Conservation (phyloP, 441 rosid genomes). For the Rhodomyrtus psidioides region DNA sequence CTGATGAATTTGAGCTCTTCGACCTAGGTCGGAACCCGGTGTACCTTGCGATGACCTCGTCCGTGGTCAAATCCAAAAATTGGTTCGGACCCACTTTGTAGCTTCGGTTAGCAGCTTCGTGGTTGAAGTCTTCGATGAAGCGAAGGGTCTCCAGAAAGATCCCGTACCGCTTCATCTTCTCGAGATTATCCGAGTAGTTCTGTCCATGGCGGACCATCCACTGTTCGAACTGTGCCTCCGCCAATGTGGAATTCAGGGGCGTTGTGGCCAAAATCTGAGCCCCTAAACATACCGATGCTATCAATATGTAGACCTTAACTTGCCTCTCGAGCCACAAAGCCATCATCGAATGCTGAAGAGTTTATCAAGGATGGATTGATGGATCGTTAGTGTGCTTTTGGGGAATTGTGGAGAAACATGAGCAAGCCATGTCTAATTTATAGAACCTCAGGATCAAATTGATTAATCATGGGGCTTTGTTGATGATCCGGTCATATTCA, state of each 20-base stretch:
- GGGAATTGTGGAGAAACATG: neutral
- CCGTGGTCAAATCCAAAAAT: slow-evolving; percentile 22
- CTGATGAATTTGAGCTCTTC: neutral
- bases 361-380: neutral
- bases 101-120: neutral
- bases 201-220: slow-evolving; percentile 36
- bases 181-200: slow-evolving; percentile 16
- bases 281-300: neutral
- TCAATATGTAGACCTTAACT: neutral
- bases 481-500: neutral
- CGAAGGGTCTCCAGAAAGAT: slow-evolving; percentile 26
- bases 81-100: slow-evolving; percentile 27
- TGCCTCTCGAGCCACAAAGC: neutral
- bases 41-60: slow-evolving; percentile 20
- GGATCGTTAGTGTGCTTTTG: neutral
- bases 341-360: neutral
- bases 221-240: neutral
- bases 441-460: neutral
- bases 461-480: neutral
- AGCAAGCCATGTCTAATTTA: neutral
- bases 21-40: slow-evolving; percentile 4
- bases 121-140: slow-evolving; percentile 23
- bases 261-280: neutral
- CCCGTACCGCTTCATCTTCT: slow-evolving; percentile 24
- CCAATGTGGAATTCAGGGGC: neutral